Percentiles rank a stretch among this genome's conserved stretches.
phyloP scores from a whole-genome alignment of 2,329 filamentous ascomycete species.

The Paecilomyces niveus region DNA sequence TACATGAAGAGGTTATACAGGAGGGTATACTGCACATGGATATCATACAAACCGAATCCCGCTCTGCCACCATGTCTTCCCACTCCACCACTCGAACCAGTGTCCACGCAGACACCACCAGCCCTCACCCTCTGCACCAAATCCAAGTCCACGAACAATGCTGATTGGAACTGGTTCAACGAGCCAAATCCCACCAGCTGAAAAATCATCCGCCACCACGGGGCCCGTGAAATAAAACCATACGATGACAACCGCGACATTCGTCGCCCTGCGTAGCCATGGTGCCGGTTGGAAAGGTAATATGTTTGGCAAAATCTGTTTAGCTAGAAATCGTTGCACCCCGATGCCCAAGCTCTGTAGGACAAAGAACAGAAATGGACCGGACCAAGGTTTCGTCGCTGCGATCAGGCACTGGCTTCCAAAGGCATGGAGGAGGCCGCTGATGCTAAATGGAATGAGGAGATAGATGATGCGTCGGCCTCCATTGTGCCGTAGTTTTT shows the following conservation, averaged over 20 bases:
- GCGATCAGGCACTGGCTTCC: constrained; percentile 64
- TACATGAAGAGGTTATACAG: too few relatives aligned
- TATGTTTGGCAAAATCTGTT: constrained; percentile 24
- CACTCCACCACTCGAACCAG: constrained; percentile 52
- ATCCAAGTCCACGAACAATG: constrained; percentile 56
- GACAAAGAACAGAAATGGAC: constrained; percentile 62
- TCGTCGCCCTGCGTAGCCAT: constrained; percentile 45
- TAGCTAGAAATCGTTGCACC: constrained; percentile 46
- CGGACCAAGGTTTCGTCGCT: constrained; percentile 47
- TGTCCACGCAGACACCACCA: constrained; percentile 61
- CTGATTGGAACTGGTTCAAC: constrained; percentile 78
- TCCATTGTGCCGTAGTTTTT: constrained; percentile 1
- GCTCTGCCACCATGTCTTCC: constrained; percentile 58
- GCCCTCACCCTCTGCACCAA: constrained; percentile 53
- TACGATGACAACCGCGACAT: constrained; percentile 52
- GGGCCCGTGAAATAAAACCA: constrained; percentile 65
- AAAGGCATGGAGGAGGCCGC: constrained; percentile 54
- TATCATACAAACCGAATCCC: constrained; percentile 34
- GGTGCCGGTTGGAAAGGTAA: constrained; percentile 35
- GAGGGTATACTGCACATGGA: neutral
- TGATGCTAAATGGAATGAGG: constrained; percentile 26
- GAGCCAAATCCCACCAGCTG: constrained; percentile 66
- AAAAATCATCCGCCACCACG: constrained; percentile 69
- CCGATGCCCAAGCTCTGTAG: constrained; percentile 61
- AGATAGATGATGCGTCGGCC: constrained; percentile 15